Evolutionary conservation across 768 basidiomycete species (phyloP), one percentile per base, ranked within the genome.

Genomic region (Lyophyllum shimeji): DNA sequence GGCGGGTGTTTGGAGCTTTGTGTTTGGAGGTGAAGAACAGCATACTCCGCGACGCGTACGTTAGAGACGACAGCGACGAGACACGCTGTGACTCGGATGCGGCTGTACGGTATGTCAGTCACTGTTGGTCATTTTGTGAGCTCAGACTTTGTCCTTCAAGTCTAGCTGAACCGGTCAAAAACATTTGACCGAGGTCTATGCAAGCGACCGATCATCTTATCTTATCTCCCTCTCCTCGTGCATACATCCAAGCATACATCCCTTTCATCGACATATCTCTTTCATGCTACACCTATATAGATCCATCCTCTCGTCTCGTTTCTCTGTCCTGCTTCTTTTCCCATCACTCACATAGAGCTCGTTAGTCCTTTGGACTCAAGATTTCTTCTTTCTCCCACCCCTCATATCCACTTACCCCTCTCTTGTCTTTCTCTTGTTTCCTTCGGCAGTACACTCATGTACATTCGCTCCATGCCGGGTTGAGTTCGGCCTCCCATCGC

Each of bases 401-500:
- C 53, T 55, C 49, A 50, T 39, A 50, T 39, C 33, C 37, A 50
- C 48, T 43, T 50, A 31, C 47, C 42, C 39, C 55, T 31, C 55
- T 42, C 17, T 27, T 42, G 34, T 37, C 9, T 21, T 34, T 42
- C 23, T 52, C 8, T 42, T 43, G 15, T 27, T 52, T 21, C 27
- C 18, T 27, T 25, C 25, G 2, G 27, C 44, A 47, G 21, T 21
- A 44, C 43, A 44, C 11, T 44, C n/a, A 15, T n/a, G 37, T 39
- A 29, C 9, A 9, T 29, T 5, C 29, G 9, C 9, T 29, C 43
- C 44, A 11, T 53, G 52, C 43, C 40, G 39, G 55, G 48, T 56
- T 56, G 55, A 56, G 48, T 56, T 50, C 48, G 48, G 55, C 48
- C 48, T 56, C 48, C 48, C 55, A 37, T 44, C 49, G 27, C 47